Evolutionary conservation across 345 rosid species (phyloP), one percentile per base, ranked within the genome.

Genomic region (Draba incana): DNA sequence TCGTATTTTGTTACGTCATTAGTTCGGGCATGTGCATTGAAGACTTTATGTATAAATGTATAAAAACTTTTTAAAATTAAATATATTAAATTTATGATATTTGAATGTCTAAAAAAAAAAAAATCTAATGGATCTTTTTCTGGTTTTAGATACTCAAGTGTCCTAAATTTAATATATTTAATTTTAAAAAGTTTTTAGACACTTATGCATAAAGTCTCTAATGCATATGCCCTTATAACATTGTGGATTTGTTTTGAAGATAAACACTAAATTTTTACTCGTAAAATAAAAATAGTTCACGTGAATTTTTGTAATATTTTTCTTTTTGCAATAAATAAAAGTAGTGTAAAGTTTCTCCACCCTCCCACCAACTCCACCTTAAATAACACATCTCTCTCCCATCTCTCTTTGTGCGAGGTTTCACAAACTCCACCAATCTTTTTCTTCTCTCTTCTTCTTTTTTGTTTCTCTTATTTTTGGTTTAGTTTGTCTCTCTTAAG

Each of bases 341-440:
- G 49, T 30, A 47, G 45, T 37, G 69, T 39, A 54, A 68, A 62
- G 64, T 41, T 75, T 62, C 68, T 38, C 72, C 52, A 68, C 70
- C 25, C 71, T 46, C 70, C 72, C 53, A 84, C 78, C 84, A 64
- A 72, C 83, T 81, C 86, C 84, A 79, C 61, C 73, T 78, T 81
- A 75, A 75, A 75, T 75, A 69, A 68, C 74, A 62, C 64, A 62
- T 75, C 66, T 75, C 56, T 69, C 70, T 25, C 70, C 73, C 67
- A 66, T 58, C 59, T 66, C 43, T 64, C 23, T 39, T 56, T 72
- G 67, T 71, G 79, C 74, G 77, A 64, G 74, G 67, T 61, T 77
- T 62, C 71, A 30, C 60, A 69, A 69, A 51, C 64, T 56, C 61
- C 61, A 66, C 69, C 77, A 57, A 55, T 44, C 59, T 69, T 38